These are phyloP conservation scores for Coniochaeta ligniaria DNA, from an alignment of 2,329 filamentous ascomycete genomes.

Conservation along the genomic window DNA sequence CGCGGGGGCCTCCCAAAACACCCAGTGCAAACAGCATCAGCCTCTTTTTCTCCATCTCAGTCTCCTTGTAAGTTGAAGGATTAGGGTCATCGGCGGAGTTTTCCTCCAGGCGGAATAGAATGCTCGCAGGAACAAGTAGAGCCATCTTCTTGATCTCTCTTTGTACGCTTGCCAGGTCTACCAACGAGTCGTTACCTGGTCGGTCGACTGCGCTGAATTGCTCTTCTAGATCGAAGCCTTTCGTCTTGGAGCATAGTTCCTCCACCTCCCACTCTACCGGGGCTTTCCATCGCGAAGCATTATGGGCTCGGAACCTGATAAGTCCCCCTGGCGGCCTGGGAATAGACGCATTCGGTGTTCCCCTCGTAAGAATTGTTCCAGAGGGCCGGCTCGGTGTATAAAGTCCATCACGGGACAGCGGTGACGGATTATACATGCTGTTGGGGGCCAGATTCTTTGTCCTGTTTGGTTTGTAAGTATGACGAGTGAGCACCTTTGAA, in stretches of 20 bases:
- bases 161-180: slow-evolving; percentile 33
- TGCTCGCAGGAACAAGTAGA: slow-evolving; percentile 29
- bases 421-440: background rate
- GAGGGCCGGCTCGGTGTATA: background rate
- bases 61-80: slow-evolving; percentile 38
- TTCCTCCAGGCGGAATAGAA: slow-evolving; percentile 40
- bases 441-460: background rate
- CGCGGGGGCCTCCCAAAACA: slow-evolving; percentile 26
- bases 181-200: background rate
- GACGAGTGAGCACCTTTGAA: background rate
- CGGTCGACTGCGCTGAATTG: slow-evolving; percentile 2
- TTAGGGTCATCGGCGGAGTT: slow-evolving; percentile 35
- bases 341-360: background rate
- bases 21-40: slow-evolving; percentile 34
- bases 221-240: slow-evolving; percentile 3
- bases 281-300: slow-evolving; percentile 9
- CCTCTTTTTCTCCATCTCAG: slow-evolving; percentile 35
- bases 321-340: background rate
- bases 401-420: too few relatives aligned
- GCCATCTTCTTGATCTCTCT: slow-evolving; percentile 49
- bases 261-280: slow-evolving; percentile 6
- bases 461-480: background rate
- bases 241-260: background rate
- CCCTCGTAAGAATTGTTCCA: background rate
- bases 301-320: background rate